Evolutionary conservation across 176 grass and related monocot species (phyloP), one percentile per base, ranked within the genome.

Genomic region (Melocanna baccifera): DNA sequence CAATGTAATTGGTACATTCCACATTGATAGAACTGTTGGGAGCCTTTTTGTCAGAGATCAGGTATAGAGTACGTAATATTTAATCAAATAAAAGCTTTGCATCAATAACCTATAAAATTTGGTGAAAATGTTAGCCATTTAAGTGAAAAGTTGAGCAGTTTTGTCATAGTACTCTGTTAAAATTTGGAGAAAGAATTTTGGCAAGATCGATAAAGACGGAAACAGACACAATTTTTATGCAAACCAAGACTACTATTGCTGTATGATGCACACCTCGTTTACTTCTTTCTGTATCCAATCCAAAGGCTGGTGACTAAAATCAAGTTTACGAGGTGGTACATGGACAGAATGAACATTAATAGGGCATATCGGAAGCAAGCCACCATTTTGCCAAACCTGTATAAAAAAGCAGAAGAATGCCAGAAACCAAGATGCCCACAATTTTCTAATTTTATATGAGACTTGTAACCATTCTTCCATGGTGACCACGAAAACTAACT

Each of bases 341-440:
- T 91, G 88, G 77, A 93, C 90, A 92, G 93, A 96, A 88, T 96
- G 86, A 67, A 99, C 90, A 85, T 78, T 81, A 79, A 99, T 96
- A 87, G 85, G 86, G 91, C 86, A 83, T 99, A 96, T 59, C 88
- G 83, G 67, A 99, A 94, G 69, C 91, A 99, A 81, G 90, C 96
- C 63, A 96, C 86, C 91, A 94, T 95, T 85, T 88, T 99, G 37
- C 91, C 96, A 48, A 88, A 95, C 81, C 91, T 99, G 91, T 65
- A 45, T 72, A 87, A 19, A 76, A 71, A 91, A 80, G 32, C 53
- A 87, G 20, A 80, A 76, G 12, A 82, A 66, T 29, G 73, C 87
- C n/a, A 89, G 37, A 76, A 86, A 82, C 32, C 20, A 75, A 86
- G 53, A 71, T 78, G 47, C 13, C 11, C 29, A 51, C 29, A 22